Conservation (phyloP, 2,329 filamentous ascomycete genomes). For the Cladophialophora yegresii region DNA sequence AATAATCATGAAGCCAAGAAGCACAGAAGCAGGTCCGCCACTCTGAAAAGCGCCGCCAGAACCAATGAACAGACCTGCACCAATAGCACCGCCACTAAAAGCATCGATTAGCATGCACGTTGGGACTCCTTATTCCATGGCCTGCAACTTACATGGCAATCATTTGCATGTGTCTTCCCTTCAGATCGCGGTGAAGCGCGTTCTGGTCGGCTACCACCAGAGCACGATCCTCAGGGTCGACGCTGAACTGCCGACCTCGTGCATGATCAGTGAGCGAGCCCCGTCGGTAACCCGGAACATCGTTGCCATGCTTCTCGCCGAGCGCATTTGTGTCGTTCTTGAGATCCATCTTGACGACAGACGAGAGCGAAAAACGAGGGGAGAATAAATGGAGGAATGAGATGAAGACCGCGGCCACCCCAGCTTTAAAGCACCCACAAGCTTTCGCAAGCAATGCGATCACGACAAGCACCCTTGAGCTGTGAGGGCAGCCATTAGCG, state of each 20-base stretch:
- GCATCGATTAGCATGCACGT: slow-evolving; percentile 18
- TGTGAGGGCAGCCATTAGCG: slow-evolving; percentile 19
- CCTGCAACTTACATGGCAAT: slow-evolving; percentile 46
- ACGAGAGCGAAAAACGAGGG: slow-evolving; percentile 10
- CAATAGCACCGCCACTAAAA: slow-evolving; percentile 38
- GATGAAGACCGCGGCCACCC: slow-evolving; percentile 21
- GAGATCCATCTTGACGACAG: slow-evolving; percentile 28
- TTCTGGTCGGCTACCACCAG: slow-evolving; percentile 28
- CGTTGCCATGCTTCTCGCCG: slow-evolving; percentile 25
- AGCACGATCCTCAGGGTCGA: slow-evolving; percentile 29
- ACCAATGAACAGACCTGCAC: slow-evolving; percentile 48
- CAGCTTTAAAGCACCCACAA: slow-evolving; percentile 29
- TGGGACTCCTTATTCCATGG: slow-evolving; percentile 1
- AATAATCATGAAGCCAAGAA: slow-evolving; percentile 55
- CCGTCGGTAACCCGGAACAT: slow-evolving; percentile 7
- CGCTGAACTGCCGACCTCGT: slow-evolving; percentile 33
- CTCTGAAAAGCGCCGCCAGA: slow-evolving; percentile 43
- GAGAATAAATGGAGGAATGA: slow-evolving; percentile 7
- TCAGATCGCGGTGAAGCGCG: slow-evolving; percentile 30
- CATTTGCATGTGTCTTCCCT: slow-evolving; percentile 35
- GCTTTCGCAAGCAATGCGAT: slow-evolving; percentile 15
- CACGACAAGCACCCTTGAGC: slow-evolving; percentile 18
- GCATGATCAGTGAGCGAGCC: slow-evolving; percentile 16
- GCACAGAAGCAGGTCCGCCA: slow-evolving; percentile 44
- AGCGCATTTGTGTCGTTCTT: slow-evolving; percentile 23